These are phyloP conservation scores for Insectozyma bohioensis DNA, from an alignment of 1,139 yeast genomes.

Conservation along the genomic window DNA sequence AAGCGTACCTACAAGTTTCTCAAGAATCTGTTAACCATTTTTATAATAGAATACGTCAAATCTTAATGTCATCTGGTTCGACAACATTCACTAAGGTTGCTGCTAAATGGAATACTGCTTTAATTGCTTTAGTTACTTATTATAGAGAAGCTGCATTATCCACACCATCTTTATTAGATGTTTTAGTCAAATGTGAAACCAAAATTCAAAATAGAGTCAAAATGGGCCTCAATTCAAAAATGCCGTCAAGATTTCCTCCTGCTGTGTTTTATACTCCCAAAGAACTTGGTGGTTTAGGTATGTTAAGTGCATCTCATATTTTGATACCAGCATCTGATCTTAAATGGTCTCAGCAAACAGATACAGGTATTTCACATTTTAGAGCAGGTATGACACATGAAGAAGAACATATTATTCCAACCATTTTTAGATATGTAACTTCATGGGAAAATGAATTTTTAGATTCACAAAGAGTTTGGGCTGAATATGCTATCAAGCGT, in stretches of 20 bases:
- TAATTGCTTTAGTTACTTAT: constrained; percentile 82
- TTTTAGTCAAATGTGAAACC: constrained; percentile 87
- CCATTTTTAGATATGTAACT: constrained; percentile 86
- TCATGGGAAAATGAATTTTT: constrained; percentile 96
- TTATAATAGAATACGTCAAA: constrained; percentile 82
- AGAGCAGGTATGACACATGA: constrained; percentile 89
- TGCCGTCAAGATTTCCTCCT: constrained; percentile 99
- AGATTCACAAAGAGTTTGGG: constrained; percentile 97
- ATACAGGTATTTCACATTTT: constrained; percentile 92
- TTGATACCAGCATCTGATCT: constrained; percentile 92
- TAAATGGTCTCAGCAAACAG: constrained; percentile 90
- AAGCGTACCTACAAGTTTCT: constrained; percentile 82
- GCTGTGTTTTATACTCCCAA: constrained; percentile 98
- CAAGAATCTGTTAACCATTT: constrained; percentile 78
- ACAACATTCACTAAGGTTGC: constrained; percentile 95
- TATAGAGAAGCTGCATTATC: constrained; percentile 91
- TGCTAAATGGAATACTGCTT: constrained; percentile 93
- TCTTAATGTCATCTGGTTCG: constrained; percentile 93
- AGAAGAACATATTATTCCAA: constrained; percentile 83
- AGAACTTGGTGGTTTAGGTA: constrained; percentile 95
- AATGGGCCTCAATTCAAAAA: constrained; percentile 92
- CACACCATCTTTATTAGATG: constrained; percentile 75
- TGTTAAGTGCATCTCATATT: constrained; percentile 96
- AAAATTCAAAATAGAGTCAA: constrained; percentile 93
- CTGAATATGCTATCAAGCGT: constrained; percentile 89